These are phyloP conservation scores for Gloeophyllum trabeum DNA, from an alignment of 768 basidiomycete species.

Conservation along the genomic window DNA sequence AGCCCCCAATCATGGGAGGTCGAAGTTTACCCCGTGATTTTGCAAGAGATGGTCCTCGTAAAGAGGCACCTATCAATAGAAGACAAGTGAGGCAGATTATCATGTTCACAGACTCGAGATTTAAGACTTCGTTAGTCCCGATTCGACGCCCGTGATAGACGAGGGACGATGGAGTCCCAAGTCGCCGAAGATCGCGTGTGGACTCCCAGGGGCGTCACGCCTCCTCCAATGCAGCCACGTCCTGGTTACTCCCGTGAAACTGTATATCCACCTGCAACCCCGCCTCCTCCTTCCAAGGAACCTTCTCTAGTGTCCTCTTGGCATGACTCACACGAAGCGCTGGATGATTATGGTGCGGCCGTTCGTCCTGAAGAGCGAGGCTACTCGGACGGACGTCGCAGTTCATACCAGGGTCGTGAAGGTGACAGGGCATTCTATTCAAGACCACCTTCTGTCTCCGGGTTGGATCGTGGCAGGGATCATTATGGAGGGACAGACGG, in stretches of 20 bases:
- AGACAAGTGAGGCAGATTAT: background rate
- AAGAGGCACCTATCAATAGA: too few species aligned
- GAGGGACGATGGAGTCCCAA: background rate
- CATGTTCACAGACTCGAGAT: background rate
- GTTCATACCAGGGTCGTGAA: background rate
- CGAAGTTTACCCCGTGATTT: too few species aligned
- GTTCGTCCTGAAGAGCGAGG: background rate
- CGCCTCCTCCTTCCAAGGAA: background rate
- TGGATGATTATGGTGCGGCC: too few species aligned
- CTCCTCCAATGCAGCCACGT: background rate
- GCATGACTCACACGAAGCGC: background rate
- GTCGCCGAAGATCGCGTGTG: background rate
- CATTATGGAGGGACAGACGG: too few species aligned
- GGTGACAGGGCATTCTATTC: background rate
- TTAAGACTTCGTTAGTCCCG: background rate
- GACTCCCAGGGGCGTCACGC: background rate
- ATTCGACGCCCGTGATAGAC: background rate
- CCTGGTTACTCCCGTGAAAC: background rate
- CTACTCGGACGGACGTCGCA: background rate
- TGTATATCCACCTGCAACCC: background rate
- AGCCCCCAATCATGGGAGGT: too few species aligned
- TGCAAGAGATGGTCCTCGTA: too few species aligned
- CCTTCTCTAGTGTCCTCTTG: background rate
- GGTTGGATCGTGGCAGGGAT: too few species aligned
- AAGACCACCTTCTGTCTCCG: background rate